Evolutionary conservation across 345 rosid species (phyloP), one percentile per base, ranked within the genome.

Genomic region (Kernera saxatilis): DNA sequence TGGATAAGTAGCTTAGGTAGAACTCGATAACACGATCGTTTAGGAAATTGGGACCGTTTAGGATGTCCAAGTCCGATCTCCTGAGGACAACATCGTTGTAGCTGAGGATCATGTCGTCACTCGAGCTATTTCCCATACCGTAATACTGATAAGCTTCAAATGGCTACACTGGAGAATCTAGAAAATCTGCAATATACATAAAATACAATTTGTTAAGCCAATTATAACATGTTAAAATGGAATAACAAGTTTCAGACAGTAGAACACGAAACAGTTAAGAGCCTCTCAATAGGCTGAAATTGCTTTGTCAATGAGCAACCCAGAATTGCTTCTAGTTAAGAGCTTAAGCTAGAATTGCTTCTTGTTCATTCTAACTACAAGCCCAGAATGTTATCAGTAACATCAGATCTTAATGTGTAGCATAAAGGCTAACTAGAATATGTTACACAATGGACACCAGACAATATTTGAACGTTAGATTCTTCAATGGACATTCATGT

Each of bases 11-110:
- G 75, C 91, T 86, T 64, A 89, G 80, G 74, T 93, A 91, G 73
- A 93, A 93, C 79, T 93, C 97, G 7, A 93, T 86, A 53, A 93
- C 71, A 73, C 88, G 79, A 73, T 93, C 97, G 35, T 87, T 91
- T 9, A 93, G 80, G 64, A 59, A 89, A 40, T 26, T 32, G 0
- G 81, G 86, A 26, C 90, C 88, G 23, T 68, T 74, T 18, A 93
- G 84, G 60, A 93, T 85, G 60, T 80, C 85, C 76, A 89, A 73
- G 67, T 93, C 96, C 3, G 93, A 88, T 70, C 64, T 82, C 81
- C 99, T 78, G 23, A 91, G 93, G 48, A 91, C 95, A 17, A 84
- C 93, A 66, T 94, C 97, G 26, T 86, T 79, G 78, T 82, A 84
- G 82, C 92, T 84, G 30, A 91, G 94, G 69, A 93, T 85, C 78